phyloP scores from a whole-genome alignment of 2,329 filamentous ascomycete genomes.

The Epicoccum sorghinum region DNA sequence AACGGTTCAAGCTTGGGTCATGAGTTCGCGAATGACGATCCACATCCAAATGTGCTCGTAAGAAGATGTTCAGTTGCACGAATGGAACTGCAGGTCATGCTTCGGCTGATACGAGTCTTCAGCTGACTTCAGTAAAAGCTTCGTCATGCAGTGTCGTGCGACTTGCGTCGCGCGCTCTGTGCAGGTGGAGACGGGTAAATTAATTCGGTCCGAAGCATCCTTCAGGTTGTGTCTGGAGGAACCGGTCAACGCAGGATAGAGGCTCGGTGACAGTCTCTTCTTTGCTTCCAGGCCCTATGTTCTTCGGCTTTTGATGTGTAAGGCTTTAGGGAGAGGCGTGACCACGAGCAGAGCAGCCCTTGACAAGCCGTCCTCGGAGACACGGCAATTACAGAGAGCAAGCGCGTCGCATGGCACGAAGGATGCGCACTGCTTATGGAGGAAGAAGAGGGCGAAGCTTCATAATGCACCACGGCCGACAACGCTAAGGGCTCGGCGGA shows the following conservation, averaged over 20 bases:
- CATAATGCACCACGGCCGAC: neutral
- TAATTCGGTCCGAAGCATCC: conserved; percentile 14
- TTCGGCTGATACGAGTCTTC: conserved; percentile 6
- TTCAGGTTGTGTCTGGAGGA: neutral
- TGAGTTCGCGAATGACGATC: conserved; percentile 4
- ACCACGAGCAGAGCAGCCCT: too few relatives aligned
- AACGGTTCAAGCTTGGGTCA: conserved; percentile 15
- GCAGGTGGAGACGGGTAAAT: conserved; percentile 17
- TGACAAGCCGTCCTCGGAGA: too few relatives aligned
- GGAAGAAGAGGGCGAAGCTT: conserved; percentile 16
- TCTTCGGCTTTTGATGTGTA: too few relatives aligned
- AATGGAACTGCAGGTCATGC: conserved; percentile 6
- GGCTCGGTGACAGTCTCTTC: neutral
- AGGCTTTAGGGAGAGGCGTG: too few relatives aligned
- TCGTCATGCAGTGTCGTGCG: conserved; percentile 17
- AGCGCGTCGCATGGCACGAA: conserved; percentile 1
- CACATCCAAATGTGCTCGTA: neutral
- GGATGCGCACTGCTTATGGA: conserved; percentile 5
- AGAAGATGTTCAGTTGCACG: neutral
- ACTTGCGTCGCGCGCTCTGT: conserved; percentile 9
- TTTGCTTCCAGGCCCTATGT: too few relatives aligned
- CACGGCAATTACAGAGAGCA: neutral
- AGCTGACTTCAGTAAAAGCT: conserved; percentile 8
- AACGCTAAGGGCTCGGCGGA: conserved; percentile 10
- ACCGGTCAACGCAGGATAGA: neutral